Conservation (phyloP, 2,329 filamentous ascomycete genomes). For the Fusarium sp. region DNA sequence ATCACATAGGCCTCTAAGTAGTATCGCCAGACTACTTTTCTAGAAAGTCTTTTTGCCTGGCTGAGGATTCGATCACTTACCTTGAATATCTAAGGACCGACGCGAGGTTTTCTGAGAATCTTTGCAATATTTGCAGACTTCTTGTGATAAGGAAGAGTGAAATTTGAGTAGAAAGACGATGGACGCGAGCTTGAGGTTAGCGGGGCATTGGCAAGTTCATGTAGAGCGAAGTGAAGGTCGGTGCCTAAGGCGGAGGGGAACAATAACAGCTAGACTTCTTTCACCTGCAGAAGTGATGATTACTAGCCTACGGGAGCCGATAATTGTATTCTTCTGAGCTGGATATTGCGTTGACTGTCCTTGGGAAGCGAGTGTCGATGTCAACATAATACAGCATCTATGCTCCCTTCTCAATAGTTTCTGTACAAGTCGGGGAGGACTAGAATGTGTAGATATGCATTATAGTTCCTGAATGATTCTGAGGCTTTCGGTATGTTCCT, state of each 20-base stretch:
- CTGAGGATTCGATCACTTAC: neutral
- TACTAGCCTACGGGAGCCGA: fast-evolving
- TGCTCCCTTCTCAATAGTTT: neutral
- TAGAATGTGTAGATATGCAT: neutral
- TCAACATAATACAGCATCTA: neutral
- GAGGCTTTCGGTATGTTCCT: neutral
- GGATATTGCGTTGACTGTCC: no score
- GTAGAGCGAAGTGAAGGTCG: neutral
- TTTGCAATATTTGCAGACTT: fast-evolving
- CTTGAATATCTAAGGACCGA: neutral
- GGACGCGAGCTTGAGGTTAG: neutral
- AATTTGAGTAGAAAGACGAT: neutral
- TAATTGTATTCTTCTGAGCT: neutral
- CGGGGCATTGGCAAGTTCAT: neutral
- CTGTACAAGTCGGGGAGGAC: fast-evolving
- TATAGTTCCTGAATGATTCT: fast-evolving
- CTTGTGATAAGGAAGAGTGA: neutral
- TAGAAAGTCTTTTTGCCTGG: neutral
- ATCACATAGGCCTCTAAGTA: neutral
- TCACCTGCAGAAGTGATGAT: neutral
- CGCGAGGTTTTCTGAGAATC: neutral
- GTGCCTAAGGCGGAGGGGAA: neutral
- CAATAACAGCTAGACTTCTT: neutral
- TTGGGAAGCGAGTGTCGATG: neutral
- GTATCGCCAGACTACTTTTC: neutral